phyloP scores from a whole-genome alignment of 352 stramenopile genomes.

The Phytophthora fragariaefolia region DNA sequence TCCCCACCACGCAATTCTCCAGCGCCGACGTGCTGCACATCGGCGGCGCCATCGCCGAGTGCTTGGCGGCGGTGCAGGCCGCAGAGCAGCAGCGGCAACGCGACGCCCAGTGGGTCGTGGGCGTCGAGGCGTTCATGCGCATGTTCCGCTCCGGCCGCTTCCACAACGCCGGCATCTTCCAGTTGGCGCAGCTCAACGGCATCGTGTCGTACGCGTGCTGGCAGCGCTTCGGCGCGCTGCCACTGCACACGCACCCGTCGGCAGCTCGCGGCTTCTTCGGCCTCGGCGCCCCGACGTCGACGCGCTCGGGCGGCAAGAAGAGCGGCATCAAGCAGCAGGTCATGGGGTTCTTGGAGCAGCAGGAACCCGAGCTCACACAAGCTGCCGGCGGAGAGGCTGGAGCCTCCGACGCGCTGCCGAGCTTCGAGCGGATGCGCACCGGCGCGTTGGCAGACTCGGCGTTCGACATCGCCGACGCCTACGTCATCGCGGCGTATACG shows the following conservation, averaged over 20 bases:
- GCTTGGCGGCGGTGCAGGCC: constrained; percentile 41
- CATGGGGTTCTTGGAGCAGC: constrained; percentile 62
- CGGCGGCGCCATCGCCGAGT: constrained; percentile 54
- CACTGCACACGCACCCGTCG: constrained; percentile 77
- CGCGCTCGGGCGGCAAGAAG: constrained; percentile 40
- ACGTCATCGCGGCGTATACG: constrained; percentile 80
- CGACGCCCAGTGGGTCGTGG: constrained; percentile 61
- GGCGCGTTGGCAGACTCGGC: constrained; percentile 55
- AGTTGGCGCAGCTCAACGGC: constrained; percentile 87
- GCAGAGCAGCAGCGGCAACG: constrained; percentile 21
- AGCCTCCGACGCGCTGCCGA: constrained; percentile 23
- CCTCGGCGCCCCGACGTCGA: constrained; percentile 23
- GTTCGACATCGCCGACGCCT: constrained; percentile 84
- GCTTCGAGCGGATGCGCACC: constrained; percentile 40
- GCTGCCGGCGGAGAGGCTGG: neutral
- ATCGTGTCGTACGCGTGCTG: constrained; percentile 84
- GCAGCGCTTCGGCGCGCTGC: constrained; percentile 60
- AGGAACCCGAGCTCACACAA: constrained; percentile 44
- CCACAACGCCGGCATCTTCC: constrained; percentile 88
- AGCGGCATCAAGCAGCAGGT: constrained; percentile 75
- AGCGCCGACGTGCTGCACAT: constrained; percentile 77
- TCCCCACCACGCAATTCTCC: constrained; percentile 63
- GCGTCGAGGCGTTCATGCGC: constrained; percentile 88
- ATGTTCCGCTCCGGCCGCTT: constrained; percentile 79
- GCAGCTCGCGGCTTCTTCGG: constrained; percentile 74